Base-by-base conservation (phyloP, 352 stramenopile genomes). In the Globisporangium nunn region DNA sequence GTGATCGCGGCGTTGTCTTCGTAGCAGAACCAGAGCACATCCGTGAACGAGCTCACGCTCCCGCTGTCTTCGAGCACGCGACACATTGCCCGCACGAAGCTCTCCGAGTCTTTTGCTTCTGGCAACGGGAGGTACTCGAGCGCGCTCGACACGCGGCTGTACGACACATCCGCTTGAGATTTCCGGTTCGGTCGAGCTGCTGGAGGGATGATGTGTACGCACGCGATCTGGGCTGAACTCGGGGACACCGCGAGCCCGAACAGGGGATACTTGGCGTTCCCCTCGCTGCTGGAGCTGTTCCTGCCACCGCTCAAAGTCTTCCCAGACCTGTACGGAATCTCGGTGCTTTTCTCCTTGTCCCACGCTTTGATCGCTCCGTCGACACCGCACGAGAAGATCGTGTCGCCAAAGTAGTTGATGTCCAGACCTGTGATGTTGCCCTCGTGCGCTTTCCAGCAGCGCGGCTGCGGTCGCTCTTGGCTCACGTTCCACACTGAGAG, bases 91-190 rank as follows among this genome's bases (percentile, higher is more conserved):
- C 70, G 50, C 28, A 85, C 70, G 37, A 91, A 81, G 47, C 68
- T 56, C 1, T 56, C 45, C 0, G 75, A 37, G 39, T 67, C 62
- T 30, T 70, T 75, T 23, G 78, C 70, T 57, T 73, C 81, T 4
- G 79, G 79, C 14, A 72, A 76, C 17, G 81, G 74, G 47, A 93
- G 66, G 51, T 81, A 90, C 67, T 93, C 83, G 8, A 91, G 69
- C 14, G 74, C 72, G 47, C 73, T 77, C 5, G 78, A 90, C 2
- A 93, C 78, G 51, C 83, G 78, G 40, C 72, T 88, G 66, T 91
- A 93, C 29, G 83, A 89, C n/a, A 91, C 79, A 54, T 93, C 83
- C 1, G 83, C 83, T 43, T 93, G 83, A 10, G 81, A 90, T 52
- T 85, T 88, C 56, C 83, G 79, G 47, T 88, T 91, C 15, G 83